Evolutionary conservation across 768 basidiomycete species (phyloP).

Genomic region (Dioszegia aurantiaca): DNA sequence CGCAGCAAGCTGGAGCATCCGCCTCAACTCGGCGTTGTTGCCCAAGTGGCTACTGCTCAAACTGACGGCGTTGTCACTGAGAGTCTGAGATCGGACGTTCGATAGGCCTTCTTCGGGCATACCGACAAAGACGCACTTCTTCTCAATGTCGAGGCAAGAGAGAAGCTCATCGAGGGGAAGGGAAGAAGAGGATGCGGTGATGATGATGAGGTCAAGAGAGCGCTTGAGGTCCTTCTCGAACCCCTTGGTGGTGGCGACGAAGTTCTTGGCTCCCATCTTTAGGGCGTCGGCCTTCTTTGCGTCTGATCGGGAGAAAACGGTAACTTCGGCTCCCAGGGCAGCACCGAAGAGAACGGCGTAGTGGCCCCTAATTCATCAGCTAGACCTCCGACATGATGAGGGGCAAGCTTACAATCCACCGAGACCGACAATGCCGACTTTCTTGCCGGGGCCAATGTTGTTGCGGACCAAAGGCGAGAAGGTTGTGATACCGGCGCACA

Average conservation of each 20-base stretch:
- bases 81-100: constrained; percentile 53
- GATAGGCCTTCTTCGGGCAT: constrained; percentile 59
- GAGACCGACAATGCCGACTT: constrained; percentile 66
- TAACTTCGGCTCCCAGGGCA: constrained; percentile 63
- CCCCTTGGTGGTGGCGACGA: constrained; percentile 56
- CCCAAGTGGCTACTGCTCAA: constrained; percentile 57
- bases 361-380: constrained; percentile 35
- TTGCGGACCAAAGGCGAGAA: constrained; percentile 63
- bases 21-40: constrained; percentile 60
- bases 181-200: constrained; percentile 54
- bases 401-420: constrained; percentile 57
- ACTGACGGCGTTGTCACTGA: constrained; percentile 46
- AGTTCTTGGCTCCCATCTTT: constrained; percentile 55
- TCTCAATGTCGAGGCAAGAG: constrained; percentile 58
- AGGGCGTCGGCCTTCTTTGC: constrained; percentile 62
- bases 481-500: constrained; percentile 66
- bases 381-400: background rate
- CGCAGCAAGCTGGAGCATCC: constrained; percentile 64
- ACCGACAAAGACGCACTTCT: constrained; percentile 62
- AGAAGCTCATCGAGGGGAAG: constrained; percentile 61
- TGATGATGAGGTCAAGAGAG: constrained; percentile 54
- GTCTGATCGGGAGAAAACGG: constrained; percentile 62
- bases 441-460: constrained; percentile 62
- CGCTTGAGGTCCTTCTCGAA: constrained; percentile 48
- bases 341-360: constrained; percentile 56